Conservation (phyloP, 495 filamentous ascomycete species). For the Parathielavia hyrcaniae region DNA sequence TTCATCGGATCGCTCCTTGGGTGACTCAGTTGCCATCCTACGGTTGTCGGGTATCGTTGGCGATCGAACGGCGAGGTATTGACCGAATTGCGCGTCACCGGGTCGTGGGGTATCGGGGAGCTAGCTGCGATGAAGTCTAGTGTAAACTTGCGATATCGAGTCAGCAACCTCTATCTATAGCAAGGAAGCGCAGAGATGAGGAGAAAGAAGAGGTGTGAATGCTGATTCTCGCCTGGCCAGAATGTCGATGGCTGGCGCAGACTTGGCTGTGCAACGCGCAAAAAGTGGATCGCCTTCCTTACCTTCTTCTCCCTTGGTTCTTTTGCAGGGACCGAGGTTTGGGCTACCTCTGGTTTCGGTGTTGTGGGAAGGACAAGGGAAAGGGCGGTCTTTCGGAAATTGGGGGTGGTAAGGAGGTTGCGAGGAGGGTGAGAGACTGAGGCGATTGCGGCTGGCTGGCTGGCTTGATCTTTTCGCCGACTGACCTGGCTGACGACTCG, state of each 20-base stretch:
- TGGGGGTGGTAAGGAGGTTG: slow-evolving; percentile 8
- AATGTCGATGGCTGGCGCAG: slow-evolving; percentile 15
- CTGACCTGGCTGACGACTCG: slow-evolving; percentile 25
- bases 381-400: slow-evolving; percentile 9
- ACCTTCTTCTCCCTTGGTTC: slow-evolving; percentile 20
- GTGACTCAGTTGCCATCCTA: slow-evolving; percentile 57
- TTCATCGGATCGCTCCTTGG: slow-evolving; percentile 46
- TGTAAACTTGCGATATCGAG: slow-evolving; percentile 1
- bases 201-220: not conserved
- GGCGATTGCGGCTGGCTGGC: slow-evolving; percentile 29
- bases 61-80: slow-evolving; percentile 19
- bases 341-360: slow-evolving; percentile 15
- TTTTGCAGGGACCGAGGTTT: slow-evolving; percentile 11
- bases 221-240: slow-evolving; percentile 5
- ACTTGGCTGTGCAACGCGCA: slow-evolving; percentile 12
- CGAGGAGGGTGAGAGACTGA: slow-evolving; percentile 18
- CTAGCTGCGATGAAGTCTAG: slow-evolving; percentile 10
- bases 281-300: slow-evolving; percentile 11
- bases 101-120: slow-evolving; percentile 20
- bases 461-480: slow-evolving; percentile 24
- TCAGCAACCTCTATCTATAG: slow-evolving; percentile 5
- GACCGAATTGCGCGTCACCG: slow-evolving; percentile 18
- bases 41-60: slow-evolving; percentile 30
- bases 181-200: slow-evolving; percentile 19
- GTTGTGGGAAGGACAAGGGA: slow-evolving; percentile 7